Conservation (phyloP, 1,284 basidiomycete species). For the Sanguinoderma infundibulare region DNA sequence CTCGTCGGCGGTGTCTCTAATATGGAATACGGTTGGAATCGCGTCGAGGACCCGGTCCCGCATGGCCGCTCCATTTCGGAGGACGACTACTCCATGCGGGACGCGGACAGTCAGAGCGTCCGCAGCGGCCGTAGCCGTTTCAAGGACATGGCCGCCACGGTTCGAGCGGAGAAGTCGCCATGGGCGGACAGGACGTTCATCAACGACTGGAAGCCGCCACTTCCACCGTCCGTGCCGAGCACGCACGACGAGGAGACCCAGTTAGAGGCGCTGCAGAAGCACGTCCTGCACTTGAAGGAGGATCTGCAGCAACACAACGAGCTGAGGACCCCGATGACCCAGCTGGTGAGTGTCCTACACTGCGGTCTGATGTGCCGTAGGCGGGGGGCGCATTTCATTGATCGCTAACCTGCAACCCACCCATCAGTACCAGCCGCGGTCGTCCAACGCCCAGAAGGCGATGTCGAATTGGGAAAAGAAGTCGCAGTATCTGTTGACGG, state of each 20-base stretch:
- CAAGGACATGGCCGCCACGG: slow-evolving; percentile 63
- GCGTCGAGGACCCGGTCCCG: slow-evolving; percentile 58
- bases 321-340: slow-evolving; percentile 82
- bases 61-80: slow-evolving; percentile 59
- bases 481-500: slow-evolving; percentile 85
- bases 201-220: slow-evolving; percentile 94
- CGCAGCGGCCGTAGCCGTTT: slow-evolving; percentile 74
- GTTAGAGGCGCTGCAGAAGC: slow-evolving; percentile 82
- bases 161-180: slow-evolving; percentile 66
- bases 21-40: slow-evolving; percentile 99
- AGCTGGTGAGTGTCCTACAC: slow-evolving; percentile 58
- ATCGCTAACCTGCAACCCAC: slow-evolving; percentile 6
- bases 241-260: slow-evolving; percentile 92
- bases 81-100: slow-evolving; percentile 56
- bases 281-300: slow-evolving; percentile 75
- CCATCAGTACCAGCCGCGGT: slow-evolving; percentile 76
- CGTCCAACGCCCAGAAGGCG: slow-evolving; percentile 78
- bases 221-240: slow-evolving; percentile 82
- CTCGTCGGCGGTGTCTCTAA: slow-evolving; percentile 95
- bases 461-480: slow-evolving; percentile 92
- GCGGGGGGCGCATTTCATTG: slow-evolving; percentile 1
- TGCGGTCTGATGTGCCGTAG: slow-evolving; percentile 12
- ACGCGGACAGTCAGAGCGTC: slow-evolving; percentile 59
- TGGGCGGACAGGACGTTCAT: slow-evolving; percentile 81
- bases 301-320: slow-evolving; percentile 88